phyloP scores from a whole-genome alignment of 2,329 filamentous ascomycete species.

The Penicillium frequentans region DNA sequence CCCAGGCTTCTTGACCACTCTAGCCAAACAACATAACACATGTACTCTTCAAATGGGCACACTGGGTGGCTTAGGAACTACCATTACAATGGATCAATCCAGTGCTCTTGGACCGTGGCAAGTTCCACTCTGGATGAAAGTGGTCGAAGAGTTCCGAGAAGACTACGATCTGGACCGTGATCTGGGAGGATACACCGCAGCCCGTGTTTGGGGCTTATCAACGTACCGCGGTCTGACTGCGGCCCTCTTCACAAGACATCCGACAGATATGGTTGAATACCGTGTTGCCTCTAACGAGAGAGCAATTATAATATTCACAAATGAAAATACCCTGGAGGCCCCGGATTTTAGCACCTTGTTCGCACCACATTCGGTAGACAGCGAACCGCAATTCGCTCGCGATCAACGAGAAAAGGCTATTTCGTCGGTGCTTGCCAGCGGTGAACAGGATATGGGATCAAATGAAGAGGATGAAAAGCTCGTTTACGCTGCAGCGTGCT shows the following conservation, averaged over 20 bases:
- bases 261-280: slow-evolving; percentile 59
- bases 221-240: slow-evolving; percentile 51
- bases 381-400: slow-evolving; percentile 14
- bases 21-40: slow-evolving; percentile 10
- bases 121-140: slow-evolving; percentile 29
- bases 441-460: slow-evolving; percentile 10
- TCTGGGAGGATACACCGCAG: slow-evolving; percentile 50
- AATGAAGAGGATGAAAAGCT: slow-evolving; percentile 30
- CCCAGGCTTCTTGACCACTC: slow-evolving; percentile 26
- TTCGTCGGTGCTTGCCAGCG: slow-evolving; percentile 28
- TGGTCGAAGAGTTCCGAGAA: slow-evolving; percentile 34
- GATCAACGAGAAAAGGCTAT: slow-evolving; percentile 26
- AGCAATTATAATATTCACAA: slow-evolving; percentile 40
- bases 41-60: slow-evolving; percentile 33
- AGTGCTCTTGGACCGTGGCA: neutral
- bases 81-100: slow-evolving; percentile 11
- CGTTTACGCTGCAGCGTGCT: slow-evolving; percentile 38
- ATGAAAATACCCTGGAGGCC: slow-evolving; percentile 15
- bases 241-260: slow-evolving; percentile 54
- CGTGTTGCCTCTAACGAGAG: slow-evolving; percentile 49
- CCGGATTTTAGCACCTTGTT: neutral
- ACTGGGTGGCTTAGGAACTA: slow-evolving; percentile 26
- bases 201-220: slow-evolving; percentile 56
- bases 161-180: slow-evolving; percentile 52
- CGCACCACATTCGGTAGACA: neutral